phyloP scores from a whole-genome alignment of 2,329 filamentous ascomycete species.

The Gaeumannomyces sp. region DNA sequence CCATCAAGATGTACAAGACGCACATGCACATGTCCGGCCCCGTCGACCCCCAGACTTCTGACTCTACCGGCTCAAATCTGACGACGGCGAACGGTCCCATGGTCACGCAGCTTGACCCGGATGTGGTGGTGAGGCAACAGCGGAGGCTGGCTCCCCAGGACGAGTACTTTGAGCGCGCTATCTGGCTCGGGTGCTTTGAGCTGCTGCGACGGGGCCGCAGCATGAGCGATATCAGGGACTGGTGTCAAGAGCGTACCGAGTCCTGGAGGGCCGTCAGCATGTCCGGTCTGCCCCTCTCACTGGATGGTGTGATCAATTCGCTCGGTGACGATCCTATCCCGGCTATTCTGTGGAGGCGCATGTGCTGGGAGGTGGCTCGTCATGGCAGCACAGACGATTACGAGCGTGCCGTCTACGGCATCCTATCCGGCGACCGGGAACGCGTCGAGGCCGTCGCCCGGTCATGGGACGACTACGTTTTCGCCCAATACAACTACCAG shows the following conservation, averaged over 20 bases:
- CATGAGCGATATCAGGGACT: constrained; percentile 69
- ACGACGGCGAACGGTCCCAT: constrained; percentile 58
- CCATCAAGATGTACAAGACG: constrained; percentile 85
- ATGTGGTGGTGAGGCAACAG: constrained; percentile 73
- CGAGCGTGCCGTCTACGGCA: constrained; percentile 83
- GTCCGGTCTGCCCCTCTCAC: constrained; percentile 61
- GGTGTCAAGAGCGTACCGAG: constrained; percentile 81
- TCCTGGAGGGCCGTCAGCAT: constrained; percentile 83
- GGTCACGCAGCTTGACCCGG: constrained; percentile 86
- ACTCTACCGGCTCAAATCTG: constrained; percentile 48
- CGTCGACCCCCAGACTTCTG: constrained; percentile 56
- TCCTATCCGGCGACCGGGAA: constrained; percentile 77
- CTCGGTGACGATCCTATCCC: constrained; percentile 34
- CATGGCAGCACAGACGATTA: constrained; percentile 67
- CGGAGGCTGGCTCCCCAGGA: constrained; percentile 75
- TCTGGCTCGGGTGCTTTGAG: constrained; percentile 93
- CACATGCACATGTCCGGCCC: constrained; percentile 61
- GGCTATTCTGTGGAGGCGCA: constrained; percentile 66
- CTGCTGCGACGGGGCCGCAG: constrained; percentile 79
- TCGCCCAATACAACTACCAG: constrained; percentile 20
- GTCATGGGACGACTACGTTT: constrained; percentile 37
- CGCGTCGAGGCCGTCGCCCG: constrained; percentile 58
- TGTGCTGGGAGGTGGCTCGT: constrained; percentile 66
- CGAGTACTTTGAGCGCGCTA: constrained; percentile 79
- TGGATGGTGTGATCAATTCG: constrained; percentile 33